phyloP scores from a whole-genome alignment of 2,329 filamentous ascomycete genomes.

The Fusarium oxysporum region DNA sequence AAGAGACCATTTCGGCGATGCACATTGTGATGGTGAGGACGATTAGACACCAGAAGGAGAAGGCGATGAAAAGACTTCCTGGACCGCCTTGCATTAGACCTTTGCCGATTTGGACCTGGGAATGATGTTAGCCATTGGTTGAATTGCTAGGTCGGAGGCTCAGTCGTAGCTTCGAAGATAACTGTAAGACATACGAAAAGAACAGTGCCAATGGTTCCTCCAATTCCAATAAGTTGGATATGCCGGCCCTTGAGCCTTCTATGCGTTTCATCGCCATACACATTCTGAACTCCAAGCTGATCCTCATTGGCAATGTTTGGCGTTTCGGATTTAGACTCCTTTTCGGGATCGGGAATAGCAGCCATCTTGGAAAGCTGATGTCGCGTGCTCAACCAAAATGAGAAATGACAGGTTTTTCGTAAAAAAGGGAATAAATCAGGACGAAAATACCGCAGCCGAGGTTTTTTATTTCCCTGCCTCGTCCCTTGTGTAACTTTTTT shows the following conservation, averaged over 20 bases:
- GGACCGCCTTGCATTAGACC: slow-evolving; percentile 70
- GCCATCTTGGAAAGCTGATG: slow-evolving; percentile 20
- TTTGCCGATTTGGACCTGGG: slow-evolving; percentile 65
- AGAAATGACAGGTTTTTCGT: not conserved
- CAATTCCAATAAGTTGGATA: slow-evolving; percentile 71
- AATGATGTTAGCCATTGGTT: not conserved
- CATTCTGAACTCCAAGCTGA: not conserved
- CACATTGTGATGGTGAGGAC: slow-evolving; percentile 70
- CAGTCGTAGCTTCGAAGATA: not conserved
- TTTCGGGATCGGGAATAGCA: slow-evolving; percentile 35
- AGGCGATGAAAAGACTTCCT: slow-evolving; percentile 68
- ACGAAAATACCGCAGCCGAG: slow-evolving; percentile 29
- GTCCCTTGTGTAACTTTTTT: slow-evolving; percentile 13
- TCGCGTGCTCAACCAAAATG: not conserved
- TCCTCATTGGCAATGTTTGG: not conserved
- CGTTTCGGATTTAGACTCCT: slow-evolving; percentile 27
- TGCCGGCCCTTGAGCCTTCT: slow-evolving; percentile 66
- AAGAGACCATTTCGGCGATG: slow-evolving; percentile 82
- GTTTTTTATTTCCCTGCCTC: not conserved
- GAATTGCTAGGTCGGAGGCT: no score
- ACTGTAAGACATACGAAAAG: slow-evolving; percentile 58
- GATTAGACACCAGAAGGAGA: slow-evolving; percentile 70
- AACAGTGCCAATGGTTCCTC: slow-evolving; percentile 73
- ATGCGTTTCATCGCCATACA: slow-evolving; percentile 53
- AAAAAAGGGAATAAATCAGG: slow-evolving; percentile 2